phyloP scores from a whole-genome alignment of 2,329 filamentous ascomycete genomes.

The Hypoxylon sp. region DNA sequence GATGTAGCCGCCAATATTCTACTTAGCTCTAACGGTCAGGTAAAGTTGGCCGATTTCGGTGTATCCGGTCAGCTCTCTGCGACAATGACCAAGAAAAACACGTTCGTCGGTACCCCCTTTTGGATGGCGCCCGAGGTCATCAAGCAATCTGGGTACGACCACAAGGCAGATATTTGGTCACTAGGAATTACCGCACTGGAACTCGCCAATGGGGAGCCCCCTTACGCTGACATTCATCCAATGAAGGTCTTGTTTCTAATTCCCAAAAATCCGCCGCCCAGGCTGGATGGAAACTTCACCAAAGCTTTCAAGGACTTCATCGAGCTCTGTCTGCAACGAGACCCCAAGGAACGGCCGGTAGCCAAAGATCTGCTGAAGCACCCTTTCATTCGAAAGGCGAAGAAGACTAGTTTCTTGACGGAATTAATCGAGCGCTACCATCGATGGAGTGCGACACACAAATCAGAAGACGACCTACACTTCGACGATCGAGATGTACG shows the following conservation, averaged over 20 bases:
- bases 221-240: conserved; percentile 95
- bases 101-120: conserved; percentile 96
- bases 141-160: conserved; percentile 97
- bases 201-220: conserved; percentile 89
- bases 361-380: conserved; percentile 90
- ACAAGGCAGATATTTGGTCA: conserved; percentile 98
- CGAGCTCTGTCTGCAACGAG: conserved; percentile 85
- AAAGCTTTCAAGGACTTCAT: conserved; percentile 88
- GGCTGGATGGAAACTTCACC: conserved; percentile 83
- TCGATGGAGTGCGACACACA: conserved; percentile 86
- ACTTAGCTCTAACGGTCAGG: conserved; percentile 88
- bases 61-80: conserved; percentile 96
- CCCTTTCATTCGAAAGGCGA: conserved; percentile 89
- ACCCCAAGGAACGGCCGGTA: conserved; percentile 88
- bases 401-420: conserved; percentile 95
- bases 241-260: conserved; percentile 99
- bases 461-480: conserved; percentile 75
- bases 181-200: conserved; percentile 94
- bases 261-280: conserved; percentile 90
- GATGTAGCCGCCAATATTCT: conserved; percentile 87
- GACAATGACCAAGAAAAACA: conserved; percentile 99
- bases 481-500: conserved; percentile 68
- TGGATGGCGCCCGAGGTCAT: conserved; percentile 99
- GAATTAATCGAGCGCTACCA: conserved; percentile 93
- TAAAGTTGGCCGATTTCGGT: conserved; percentile 97